A percentile compares a stretch with the other conserved stretches of the same genome.
Conservation (phyloP, 164 flowering plant genomes). For the Macadamia tetraphylla region DNA sequence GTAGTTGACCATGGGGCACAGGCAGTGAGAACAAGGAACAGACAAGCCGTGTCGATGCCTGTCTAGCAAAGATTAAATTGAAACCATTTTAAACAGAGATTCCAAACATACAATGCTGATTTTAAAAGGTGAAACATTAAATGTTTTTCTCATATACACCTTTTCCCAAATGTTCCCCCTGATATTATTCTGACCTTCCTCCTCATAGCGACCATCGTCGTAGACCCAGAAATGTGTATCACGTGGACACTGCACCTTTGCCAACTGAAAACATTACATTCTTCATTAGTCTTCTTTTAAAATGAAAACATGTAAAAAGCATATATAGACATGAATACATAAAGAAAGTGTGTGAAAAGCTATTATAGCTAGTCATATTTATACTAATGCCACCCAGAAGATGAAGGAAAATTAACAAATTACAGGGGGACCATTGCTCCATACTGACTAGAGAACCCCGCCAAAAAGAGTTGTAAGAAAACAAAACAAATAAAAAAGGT, state of each 20-base stretch:
- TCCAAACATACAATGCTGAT: neutral
- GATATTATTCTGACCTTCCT: constrained; percentile 95
- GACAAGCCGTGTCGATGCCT: constrained; percentile 74
- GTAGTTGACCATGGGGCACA: constrained; percentile 63
- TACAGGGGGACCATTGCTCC: too few species aligned
- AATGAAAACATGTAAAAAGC: neutral
- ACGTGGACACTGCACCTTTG: constrained; percentile 95
- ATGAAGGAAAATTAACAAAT: too few species aligned
- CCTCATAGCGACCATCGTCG: constrained; percentile 97
- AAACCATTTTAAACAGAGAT: constrained; percentile 6
- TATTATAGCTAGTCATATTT: neutral
- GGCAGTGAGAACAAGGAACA: constrained; percentile 77
- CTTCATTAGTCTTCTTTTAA: neutral
- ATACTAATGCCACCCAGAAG: neutral
- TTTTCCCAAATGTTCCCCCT: constrained; percentile 96
- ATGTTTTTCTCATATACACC: constrained; percentile 32
- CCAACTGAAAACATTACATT: constrained; percentile 45
- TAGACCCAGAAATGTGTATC: constrained; percentile 99
- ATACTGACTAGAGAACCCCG: too few species aligned
- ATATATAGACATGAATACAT: neutral
- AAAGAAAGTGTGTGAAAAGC: neutral
- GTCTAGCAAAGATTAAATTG: constrained; percentile 28
- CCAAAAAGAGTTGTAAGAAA: too few species aligned
- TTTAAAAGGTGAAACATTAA: neutral
- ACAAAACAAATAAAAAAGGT: too few species aligned